Conservation (phyloP, 768 basidiomycete species). For the Rossbeevera mucosa region DNA sequence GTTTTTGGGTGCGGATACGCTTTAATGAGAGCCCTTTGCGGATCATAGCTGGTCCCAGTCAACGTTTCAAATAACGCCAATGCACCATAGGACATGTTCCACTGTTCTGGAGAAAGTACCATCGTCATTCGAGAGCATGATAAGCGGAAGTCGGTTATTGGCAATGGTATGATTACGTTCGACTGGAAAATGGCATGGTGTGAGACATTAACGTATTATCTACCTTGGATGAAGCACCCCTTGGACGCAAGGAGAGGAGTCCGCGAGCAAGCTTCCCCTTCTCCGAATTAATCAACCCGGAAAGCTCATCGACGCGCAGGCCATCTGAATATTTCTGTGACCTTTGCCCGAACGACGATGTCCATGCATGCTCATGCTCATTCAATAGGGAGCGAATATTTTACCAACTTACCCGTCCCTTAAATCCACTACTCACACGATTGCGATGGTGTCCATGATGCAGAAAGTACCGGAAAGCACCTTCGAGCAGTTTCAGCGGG, state of each 20-base stretch:
- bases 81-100: conserved; percentile 12
- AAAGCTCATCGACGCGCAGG: not conserved
- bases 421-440: conserved; percentile 11
- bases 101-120: conserved; percentile 9
- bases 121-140: conserved; percentile 11
- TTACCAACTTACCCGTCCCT: not conserved
- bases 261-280: conserved; percentile 15
- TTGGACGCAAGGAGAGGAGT: conserved; percentile 28
- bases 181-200: conserved; percentile 13
- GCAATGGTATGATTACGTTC: not conserved
- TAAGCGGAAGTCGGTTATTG: conserved; percentile 32
- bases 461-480: conserved; percentile 24
- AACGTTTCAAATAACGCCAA: conserved; percentile 22
- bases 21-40: conserved; percentile 10
- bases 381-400: conserved; percentile 22
- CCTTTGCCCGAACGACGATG: conserved; percentile 11
- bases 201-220: not conserved
- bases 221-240: conserved; percentile 31
- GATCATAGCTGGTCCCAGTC: conserved; percentile 20
- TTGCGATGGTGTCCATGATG: conserved; percentile 23
- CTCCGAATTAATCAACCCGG: not conserved
- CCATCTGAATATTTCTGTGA: not conserved
- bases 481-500: conserved; percentile 24
- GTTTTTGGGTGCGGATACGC: not conserved
- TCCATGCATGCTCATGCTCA: conserved; percentile 26